Percentiles rank a stretch among this genome's conserved stretches.
These are phyloP conservation scores for Penicillium psychrofluorescens DNA, from an alignment of 495 filamentous ascomycete genomes.

Conservation along the genomic window DNA sequence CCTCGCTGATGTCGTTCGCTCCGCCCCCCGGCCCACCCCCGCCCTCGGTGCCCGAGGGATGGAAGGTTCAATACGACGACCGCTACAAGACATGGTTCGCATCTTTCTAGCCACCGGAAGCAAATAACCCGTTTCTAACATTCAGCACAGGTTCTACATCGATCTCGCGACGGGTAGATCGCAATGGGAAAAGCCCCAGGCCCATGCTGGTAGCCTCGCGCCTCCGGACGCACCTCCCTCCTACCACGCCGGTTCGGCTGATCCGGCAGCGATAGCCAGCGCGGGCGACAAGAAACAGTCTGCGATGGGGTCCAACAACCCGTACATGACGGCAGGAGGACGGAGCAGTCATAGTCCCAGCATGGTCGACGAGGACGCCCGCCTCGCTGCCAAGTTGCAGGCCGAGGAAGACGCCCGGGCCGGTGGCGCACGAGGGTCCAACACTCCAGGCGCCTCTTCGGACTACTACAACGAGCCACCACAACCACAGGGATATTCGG, in stretches of 20 bases:
- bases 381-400: slow-evolving; percentile 68
- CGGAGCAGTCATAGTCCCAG: slow-evolving; percentile 15
- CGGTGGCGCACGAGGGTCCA: slow-evolving; percentile 10
- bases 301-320: slow-evolving; percentile 50
- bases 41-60: slow-evolving; percentile 80
- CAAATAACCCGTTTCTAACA: slow-evolving; percentile 4
- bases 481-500: slow-evolving; percentile 19
- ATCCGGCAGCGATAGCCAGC: slow-evolving; percentile 21
- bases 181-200: slow-evolving; percentile 75
- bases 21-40: slow-evolving; percentile 78
- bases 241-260: slow-evolving; percentile 43
- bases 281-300: slow-evolving; percentile 49
- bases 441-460: slow-evolving; percentile 26
- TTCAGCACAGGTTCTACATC: slow-evolving; percentile 66
- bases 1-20: slow-evolving; percentile 24
- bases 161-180: slow-evolving; percentile 80
- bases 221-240: slow-evolving; percentile 50
- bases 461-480: slow-evolving; percentile 34
- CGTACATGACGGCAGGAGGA: slow-evolving; percentile 33
- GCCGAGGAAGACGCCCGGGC: slow-evolving; percentile 70
- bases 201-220: slow-evolving; percentile 41
- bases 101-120: slow-evolving; percentile 2
- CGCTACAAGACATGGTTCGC: slow-evolving; percentile 72
- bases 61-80: slow-evolving; percentile 71
- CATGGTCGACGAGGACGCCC: slow-evolving; percentile 59